A percentile compares a stretch with the other conserved stretches of the same genome.
Evolutionary conservation across 2,329 filamentous ascomycete genomes (phyloP).

Genomic region (Trichophyton equinum): DNA sequence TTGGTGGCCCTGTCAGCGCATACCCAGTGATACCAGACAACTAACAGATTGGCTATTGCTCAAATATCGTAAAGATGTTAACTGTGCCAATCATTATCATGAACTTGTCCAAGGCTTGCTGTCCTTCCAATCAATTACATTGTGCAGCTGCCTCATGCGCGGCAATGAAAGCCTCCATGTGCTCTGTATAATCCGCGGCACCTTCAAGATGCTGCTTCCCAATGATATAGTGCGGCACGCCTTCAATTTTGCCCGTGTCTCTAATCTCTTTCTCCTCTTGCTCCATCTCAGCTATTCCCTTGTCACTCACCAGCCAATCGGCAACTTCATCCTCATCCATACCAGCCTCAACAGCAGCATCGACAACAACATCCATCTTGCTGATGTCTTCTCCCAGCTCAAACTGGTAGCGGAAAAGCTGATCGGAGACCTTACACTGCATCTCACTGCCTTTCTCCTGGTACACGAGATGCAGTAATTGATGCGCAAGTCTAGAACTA

Average conservation of each 20-base stretch:
- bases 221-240: slow-evolving; percentile 16
- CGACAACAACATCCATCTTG: slow-evolving; percentile 8
- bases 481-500: slow-evolving; percentile 15
- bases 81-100: background rate
- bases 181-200: slow-evolving; percentile 13
- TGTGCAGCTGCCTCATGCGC: background rate
- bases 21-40: background rate
- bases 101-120: background rate
- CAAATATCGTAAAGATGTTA: background rate
- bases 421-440: slow-evolving; percentile 12
- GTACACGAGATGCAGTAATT: slow-evolving; percentile 9
- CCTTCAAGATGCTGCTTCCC: slow-evolving; percentile 13
- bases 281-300: slow-evolving; percentile 9
- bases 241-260: slow-evolving; percentile 7
- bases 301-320: slow-evolving; percentile 11
- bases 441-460: background rate
- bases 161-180: slow-evolving; percentile 10
- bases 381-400: slow-evolving; percentile 16
- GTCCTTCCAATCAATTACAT: background rate
- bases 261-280: slow-evolving; percentile 8
- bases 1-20: background rate
- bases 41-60: background rate
- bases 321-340: slow-evolving; percentile 8
- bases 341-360: slow-evolving; percentile 9
- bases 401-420: slow-evolving; percentile 15